Percentiles rank a stretch among this genome's conserved stretches.
Evolutionary conservation across 176 grass and related monocot genomes (phyloP).

Genomic region (Carex cristatella): DNA sequence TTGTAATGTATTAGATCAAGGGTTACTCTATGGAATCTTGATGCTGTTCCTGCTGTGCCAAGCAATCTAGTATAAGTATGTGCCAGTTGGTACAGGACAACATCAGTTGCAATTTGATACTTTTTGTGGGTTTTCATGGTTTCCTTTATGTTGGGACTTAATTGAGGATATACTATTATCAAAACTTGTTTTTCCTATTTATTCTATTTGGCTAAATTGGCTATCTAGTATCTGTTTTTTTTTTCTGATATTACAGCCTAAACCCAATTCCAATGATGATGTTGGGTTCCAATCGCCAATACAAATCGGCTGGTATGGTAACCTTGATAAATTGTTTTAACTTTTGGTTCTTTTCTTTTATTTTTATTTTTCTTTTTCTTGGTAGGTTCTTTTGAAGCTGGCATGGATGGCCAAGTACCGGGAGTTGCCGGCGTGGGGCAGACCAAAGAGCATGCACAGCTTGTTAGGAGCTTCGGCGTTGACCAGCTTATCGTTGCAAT

Average conservation of each 20-base stretch:
- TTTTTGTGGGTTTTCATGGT: not conserved
- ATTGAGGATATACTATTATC: not conserved
- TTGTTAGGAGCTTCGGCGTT: conserved; percentile 91
- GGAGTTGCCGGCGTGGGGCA: conserved; percentile 71
- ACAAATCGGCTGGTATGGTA: not conserved
- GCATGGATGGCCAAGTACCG: conserved; percentile 66
- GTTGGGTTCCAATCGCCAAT: not conserved
- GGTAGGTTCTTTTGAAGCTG: conserved; percentile 83
- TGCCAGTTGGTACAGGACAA: not conserved
- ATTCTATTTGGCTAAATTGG: not conserved
- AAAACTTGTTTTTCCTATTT: not conserved
- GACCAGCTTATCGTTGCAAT: conserved; percentile 86
- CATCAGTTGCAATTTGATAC: not conserved
- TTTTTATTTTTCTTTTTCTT: not conserved
- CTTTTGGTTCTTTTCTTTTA: not conserved
- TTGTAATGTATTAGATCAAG: not conserved
- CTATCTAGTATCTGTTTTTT: not conserved
- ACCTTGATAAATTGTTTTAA: not conserved
- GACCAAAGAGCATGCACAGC: conserved; percentile 92
- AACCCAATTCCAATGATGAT: not conserved
- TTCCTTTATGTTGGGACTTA: not conserved
- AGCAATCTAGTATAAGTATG: not conserved
- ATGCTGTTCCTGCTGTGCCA: not conserved
- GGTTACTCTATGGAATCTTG: not conserved
- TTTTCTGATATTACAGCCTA: not conserved